These are phyloP conservation scores for Aspergillus fructus DNA, from an alignment of 2,329 filamentous ascomycete genomes.

Conservation along the genomic window DNA sequence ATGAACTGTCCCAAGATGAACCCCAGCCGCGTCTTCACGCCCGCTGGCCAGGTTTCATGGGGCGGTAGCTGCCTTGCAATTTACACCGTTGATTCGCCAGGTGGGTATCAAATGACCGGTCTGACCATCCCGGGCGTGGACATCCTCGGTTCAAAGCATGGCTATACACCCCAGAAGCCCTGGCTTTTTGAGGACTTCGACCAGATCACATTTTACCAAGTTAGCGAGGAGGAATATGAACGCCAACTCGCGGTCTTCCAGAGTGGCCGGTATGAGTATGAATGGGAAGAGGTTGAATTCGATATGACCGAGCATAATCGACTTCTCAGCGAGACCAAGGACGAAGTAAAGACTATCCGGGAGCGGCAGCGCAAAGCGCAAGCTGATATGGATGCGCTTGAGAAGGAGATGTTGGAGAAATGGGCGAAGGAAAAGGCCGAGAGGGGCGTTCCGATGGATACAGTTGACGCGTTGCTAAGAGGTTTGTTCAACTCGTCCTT, in stretches of 20 bases:
- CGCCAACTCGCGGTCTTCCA: conserved; percentile 49
- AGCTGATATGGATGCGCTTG: conserved; percentile 41
- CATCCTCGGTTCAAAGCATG: conserved; percentile 52
- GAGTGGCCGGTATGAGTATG: conserved; percentile 53
- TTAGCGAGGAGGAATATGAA: conserved; percentile 54
- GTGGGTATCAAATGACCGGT: conserved; percentile 57
- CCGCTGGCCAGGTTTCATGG: conserved; percentile 57
- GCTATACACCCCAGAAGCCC: conserved; percentile 47
- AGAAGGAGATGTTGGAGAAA: conserved; percentile 36
- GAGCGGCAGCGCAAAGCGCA: conserved; percentile 50
- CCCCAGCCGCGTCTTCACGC: conserved; percentile 56
- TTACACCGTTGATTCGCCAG: conserved; percentile 58
- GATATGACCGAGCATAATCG: conserved; percentile 58
- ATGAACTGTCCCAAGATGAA: conserved; percentile 59
- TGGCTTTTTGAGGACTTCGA: conserved; percentile 61
- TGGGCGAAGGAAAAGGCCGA: conserved; percentile 47
- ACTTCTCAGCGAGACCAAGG: conserved; percentile 46
- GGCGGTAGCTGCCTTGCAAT: conserved; percentile 55
- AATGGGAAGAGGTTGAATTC: conserved; percentile 51
- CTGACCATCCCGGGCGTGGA: conserved; percentile 56
- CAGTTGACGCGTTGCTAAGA: conserved; percentile 50
- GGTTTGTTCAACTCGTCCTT: conserved; percentile 29
- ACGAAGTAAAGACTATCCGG: conserved; percentile 50
- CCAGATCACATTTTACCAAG: conserved; percentile 55
- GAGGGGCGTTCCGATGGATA: conserved; percentile 50